These are phyloP conservation scores for Tetrahymena malaccensis DNA, from an alignment of 73 alveolate species.

Conservation along the genomic window DNA sequence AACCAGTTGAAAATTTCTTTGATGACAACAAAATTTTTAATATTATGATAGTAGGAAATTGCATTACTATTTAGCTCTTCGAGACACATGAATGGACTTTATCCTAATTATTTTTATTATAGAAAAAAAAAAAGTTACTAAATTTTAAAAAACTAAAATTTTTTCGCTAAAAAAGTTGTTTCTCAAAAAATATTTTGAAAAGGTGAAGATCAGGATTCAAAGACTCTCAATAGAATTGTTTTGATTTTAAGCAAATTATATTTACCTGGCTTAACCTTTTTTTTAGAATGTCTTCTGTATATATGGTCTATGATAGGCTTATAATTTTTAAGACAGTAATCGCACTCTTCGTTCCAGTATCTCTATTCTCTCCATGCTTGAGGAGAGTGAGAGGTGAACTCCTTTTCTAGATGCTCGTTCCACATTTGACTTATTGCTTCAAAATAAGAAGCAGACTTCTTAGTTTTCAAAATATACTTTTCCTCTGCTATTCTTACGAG, in stretches of 20 bases:
- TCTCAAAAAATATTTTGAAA: too few species aligned
- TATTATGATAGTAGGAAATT: neutral
- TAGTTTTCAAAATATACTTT: constrained; percentile 41
- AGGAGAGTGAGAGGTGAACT: neutral
- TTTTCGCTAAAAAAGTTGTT: too few species aligned
- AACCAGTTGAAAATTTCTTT: too few species aligned
- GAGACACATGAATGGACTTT: neutral
- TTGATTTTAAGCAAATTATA: neutral
- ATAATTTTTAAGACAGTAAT: constrained; percentile 50
- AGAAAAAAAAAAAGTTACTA: neutral
- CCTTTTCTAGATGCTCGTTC: neutral
- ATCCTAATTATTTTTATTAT: neutral
- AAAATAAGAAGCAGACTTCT: neutral
- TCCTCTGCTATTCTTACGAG: constrained; percentile 53
- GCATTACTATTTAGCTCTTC: neutral
- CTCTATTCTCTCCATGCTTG: constrained; percentile 59
- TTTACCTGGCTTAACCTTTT: constrained; percentile 58
- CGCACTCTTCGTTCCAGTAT: constrained; percentile 59
- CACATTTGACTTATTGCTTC: neutral
- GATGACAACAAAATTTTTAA: neutral
- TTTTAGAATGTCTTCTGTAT: constrained; percentile 47
- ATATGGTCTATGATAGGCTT: constrained; percentile 24
- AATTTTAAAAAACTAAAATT: too few species aligned
- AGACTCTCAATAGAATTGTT: neutral
- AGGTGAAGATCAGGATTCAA: neutral